A percentile compares a stretch with the other conserved stretches of the same genome.
Evolutionary conservation across 1,284 basidiomycete genomes (phyloP).

Genomic region (Malassezia slooffiae): DNA sequence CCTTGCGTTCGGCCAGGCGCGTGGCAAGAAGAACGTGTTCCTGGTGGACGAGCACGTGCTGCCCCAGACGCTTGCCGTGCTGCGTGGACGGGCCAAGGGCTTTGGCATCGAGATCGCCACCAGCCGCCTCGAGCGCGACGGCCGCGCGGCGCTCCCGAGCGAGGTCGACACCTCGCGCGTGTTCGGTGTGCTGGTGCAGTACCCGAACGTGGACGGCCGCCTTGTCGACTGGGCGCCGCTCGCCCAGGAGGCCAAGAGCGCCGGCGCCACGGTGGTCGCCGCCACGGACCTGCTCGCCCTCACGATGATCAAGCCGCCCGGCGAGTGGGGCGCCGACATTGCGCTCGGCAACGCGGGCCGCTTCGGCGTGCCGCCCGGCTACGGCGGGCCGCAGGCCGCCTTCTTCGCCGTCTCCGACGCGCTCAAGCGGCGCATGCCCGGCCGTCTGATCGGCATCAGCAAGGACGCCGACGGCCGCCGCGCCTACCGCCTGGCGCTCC

Average conservation of each 20-base stretch:
- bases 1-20: conserved; percentile 29
- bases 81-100: conserved; percentile 41
- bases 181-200: conserved; percentile 68
- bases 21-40: conserved; percentile 38
- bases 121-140: conserved; percentile 27
- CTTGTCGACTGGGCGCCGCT: conserved; percentile 66
- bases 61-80: conserved; percentile 43
- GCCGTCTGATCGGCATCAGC: conserved; percentile 80
- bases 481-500: conserved; percentile 83
- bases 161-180: conserved; percentile 55
- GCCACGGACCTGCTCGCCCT: conserved; percentile 86
- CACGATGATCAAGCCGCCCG: conserved; percentile 85
- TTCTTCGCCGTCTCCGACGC: conserved; percentile 91
- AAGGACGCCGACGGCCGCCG: conserved; percentile 71
- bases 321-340: conserved; percentile 96
- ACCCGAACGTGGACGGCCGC: conserved; percentile 75
- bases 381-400: conserved; percentile 56
- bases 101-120: conserved; percentile 40
- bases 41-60: conserved; percentile 41
- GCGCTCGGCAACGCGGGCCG: conserved; percentile 88
- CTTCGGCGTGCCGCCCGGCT: conserved; percentile 59
- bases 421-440: conserved; percentile 94
- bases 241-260: conserved; percentile 61
- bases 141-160: conserved; percentile 29
- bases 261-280: conserved; percentile 68